Percentiles rank a stretch among this genome's conserved stretches.
These are phyloP conservation scores for Cicer yamashitae DNA, from an alignment of 306 rosid genomes.

Conservation along the genomic window DNA sequence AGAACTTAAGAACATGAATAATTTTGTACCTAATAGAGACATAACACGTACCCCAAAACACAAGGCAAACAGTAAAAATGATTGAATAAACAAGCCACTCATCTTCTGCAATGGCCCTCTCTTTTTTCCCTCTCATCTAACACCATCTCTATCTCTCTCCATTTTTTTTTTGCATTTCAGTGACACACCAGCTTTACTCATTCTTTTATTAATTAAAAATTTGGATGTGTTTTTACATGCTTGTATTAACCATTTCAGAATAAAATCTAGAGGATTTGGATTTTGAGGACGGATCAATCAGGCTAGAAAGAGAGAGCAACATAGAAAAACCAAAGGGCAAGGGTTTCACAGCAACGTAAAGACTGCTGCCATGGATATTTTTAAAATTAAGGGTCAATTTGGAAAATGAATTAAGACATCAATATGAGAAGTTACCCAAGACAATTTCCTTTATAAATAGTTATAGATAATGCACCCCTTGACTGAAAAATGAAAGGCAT, in stretches of 20 bases:
- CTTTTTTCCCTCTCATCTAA: neutral
- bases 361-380: neutral
- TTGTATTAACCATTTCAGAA: neutral
- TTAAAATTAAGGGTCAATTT: neutral
- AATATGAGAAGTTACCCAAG: neutral
- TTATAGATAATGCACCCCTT: neutral
- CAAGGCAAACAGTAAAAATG: conserved; percentile 20
- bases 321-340: neutral
- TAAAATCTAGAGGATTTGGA: neutral
- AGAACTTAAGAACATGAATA: neutral
- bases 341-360: neutral
- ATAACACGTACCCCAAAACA: conserved; percentile 1
- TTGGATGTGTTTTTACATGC: neutral
- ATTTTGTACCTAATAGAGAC: neutral
- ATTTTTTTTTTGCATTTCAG: neutral
- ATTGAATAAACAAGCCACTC: conserved; percentile 9
- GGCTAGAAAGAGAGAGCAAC: neutral
- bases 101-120: neutral
- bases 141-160: neutral
- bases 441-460: no score
- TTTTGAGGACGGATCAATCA: neutral
- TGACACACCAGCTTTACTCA: neutral
- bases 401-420: neutral
- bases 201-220: neutral
- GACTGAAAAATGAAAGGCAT: conserved; percentile 32